Evolutionary conservation across 176 grass and related monocot species (phyloP).

Genomic region (Tillandsia fasciculata): DNA sequence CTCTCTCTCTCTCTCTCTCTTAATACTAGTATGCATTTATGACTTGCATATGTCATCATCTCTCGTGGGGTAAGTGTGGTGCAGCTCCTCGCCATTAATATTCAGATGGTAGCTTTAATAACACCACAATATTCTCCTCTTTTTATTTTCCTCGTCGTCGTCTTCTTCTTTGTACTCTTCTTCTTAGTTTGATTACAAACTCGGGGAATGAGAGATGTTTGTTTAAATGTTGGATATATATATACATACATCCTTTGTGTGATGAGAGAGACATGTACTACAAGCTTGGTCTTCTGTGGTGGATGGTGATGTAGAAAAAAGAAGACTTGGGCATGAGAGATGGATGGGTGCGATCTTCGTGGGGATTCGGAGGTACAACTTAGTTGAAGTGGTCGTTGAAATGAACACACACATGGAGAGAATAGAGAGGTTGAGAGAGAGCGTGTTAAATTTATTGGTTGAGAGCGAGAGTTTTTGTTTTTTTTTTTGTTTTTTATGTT

Average conservation of each 20-base stretch:
- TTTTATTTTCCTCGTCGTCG: background rate
- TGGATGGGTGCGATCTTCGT: conserved; percentile 4
- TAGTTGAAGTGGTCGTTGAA: conserved; percentile 12
- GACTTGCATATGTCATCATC: conserved; percentile 9
- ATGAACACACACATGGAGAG: background rate
- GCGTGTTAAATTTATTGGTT: too few species aligned
- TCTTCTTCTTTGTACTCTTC: background rate
- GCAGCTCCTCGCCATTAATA: conserved; percentile 13
- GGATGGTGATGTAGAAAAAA: too few species aligned
- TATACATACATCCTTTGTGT: too few species aligned
- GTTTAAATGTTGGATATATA: too few species aligned
- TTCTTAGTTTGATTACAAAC: background rate
- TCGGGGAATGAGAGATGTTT: too few species aligned
- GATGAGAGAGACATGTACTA: too few species aligned
- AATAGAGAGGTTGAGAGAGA: too few species aligned
- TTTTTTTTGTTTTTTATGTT: background rate
- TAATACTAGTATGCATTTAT: conserved; percentile 7
- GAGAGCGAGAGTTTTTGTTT: too few species aligned
- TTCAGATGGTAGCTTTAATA: background rate
- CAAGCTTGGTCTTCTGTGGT: too few species aligned
- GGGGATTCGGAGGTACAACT: conserved; percentile 7
- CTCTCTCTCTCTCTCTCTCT: background rate
- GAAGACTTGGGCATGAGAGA: too few species aligned
- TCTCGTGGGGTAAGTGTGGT: background rate
- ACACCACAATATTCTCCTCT: background rate